Base-by-base conservation (phyloP, 2,329 filamentous ascomycete genomes). In the Aspergillus costaricaensis region DNA sequence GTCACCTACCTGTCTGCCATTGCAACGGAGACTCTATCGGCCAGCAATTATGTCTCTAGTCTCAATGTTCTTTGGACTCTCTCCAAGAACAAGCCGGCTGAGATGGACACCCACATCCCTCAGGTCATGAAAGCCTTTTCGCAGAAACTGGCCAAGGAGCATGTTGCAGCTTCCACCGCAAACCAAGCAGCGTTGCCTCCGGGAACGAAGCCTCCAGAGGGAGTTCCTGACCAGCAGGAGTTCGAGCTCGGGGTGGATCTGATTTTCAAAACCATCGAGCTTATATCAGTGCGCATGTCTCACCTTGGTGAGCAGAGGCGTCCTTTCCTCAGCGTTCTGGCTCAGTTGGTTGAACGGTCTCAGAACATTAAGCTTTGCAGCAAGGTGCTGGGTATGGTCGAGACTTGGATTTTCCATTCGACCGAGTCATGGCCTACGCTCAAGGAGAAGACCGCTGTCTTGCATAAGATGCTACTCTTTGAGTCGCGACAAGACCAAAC, bases 381-480 rank as follows among this genome's bases (percentile, higher is more conserved):
- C 70, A 96, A 96, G 79, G 93, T 99, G 57, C 81, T 99, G 27
- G 87, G 89, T 54, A 94, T 99, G 86, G 94, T 97, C 4, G 94
- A 98, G 74, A 86, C 84, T 32, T 99, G 96, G 96, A 91, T 99
- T 5, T 99, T 99, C 81, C 87, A 92, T 66, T 95, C 92, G 0
- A 93, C 92, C 60, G 95, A 96, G 65, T 95, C 92, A 2, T 97
- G 95, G 84, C 95, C 95, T 0, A 99, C 95, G 0, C 83, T 99
- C 1, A 99, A 99, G 76, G 96, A 99, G 78, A 99, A 99, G 81
- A 98, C 94, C 0, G 96, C 96, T 1, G 95, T 99, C 1, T 80
- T 99, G n/a, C 93, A 96, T 70, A 99, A 99, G 79, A 99, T 99
- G 95, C 81, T 98, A 15, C 88, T 93, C 0, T 99, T 99, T 68